These are phyloP conservation scores for Ophiostoma australiae DNA, from an alignment of 2,329 filamentous ascomycete genomes.

Conservation along the genomic window DNA sequence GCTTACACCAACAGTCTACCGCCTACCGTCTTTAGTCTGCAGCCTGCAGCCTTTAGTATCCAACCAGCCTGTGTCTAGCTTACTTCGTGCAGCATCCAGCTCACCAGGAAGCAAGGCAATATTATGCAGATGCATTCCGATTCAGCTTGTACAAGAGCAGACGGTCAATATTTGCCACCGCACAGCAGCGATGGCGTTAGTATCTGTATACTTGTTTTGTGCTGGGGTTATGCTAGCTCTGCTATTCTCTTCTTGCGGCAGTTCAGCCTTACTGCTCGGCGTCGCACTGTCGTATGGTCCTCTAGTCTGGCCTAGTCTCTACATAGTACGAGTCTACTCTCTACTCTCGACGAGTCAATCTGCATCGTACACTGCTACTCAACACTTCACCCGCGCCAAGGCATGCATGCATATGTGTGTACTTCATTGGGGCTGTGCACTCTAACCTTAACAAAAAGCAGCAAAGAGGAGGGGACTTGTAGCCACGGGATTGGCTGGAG, in stretches of 20 bases:
- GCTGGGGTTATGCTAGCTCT: background rate
- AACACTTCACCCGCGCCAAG: background rate
- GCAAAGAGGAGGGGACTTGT: background rate
- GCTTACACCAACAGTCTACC: background rate
- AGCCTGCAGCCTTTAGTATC: background rate
- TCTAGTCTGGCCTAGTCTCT: background rate
- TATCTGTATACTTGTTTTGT: no score
- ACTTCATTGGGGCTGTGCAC: constrained; percentile 4
- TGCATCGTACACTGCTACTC: background rate
- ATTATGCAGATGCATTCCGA: background rate
- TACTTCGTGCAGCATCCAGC: background rate
- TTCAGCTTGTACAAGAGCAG: constrained; percentile 3
- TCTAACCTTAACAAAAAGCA: background rate
- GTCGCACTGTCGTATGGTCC: background rate
- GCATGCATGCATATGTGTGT: constrained; percentile 10
- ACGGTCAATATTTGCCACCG: background rate
- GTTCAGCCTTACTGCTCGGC: background rate
- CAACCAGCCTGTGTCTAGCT: background rate
- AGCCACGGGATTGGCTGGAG: background rate
- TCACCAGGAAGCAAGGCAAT: background rate
- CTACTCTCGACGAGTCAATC: no score
- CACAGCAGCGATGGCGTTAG: background rate
- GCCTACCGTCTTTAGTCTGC: background rate
- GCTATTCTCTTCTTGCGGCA: background rate
- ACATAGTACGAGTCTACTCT: background rate